Base-by-base conservation (phyloP, 257 asterid species). In the Salvia splendens region DNA sequence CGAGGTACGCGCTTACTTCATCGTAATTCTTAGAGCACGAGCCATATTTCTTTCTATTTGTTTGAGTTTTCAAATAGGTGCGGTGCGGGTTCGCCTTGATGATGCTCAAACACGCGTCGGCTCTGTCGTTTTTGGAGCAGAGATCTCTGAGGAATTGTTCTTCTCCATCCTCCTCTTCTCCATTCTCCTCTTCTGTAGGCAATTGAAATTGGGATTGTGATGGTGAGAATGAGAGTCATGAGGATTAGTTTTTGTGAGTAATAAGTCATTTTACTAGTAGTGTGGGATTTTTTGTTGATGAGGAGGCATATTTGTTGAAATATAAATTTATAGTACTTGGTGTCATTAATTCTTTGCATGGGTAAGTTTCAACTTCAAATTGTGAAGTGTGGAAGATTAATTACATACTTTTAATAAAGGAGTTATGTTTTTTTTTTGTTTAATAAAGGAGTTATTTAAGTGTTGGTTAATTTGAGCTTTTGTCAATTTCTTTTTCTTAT, bases 21-120 rank as follows among this genome's bases (percentile, higher is more conserved):
- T 28, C 8, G 9, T 54, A 54, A 54, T 11, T 54, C 5, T 24
- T 0, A 0, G 41, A 28, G 41, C 61, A 54, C 3, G 17, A 54
- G 8, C 12, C 4, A 5, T 28, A 54, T 1, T 54, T 54, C 0
- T 54, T 8, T 28, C 24, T 54, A 80, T 24, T 3, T 6, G 16
- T 42, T 33, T 2, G 69, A 12, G 50, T 50, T 54, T 10, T 33
- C 7, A 62, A 77, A 72, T 12, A 63, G 15, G 57, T 3, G 35
- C 4, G 4, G 4, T 4, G 12, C 1, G 20, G 3, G 64, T 67
- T 53, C 6, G 72, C 10, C 32, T 67, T 56, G 41, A 77, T 7
- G 48, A 67, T 55, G 4, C 61, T 40, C 75, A 67, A 67, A 64
- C 81, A 71, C 16, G 3, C 30, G 6, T 47, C 15, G 0, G 77